These are phyloP conservation scores for Tephrocybe sp. DNA, from an alignment of 768 basidiomycete species.

Conservation along the genomic window DNA sequence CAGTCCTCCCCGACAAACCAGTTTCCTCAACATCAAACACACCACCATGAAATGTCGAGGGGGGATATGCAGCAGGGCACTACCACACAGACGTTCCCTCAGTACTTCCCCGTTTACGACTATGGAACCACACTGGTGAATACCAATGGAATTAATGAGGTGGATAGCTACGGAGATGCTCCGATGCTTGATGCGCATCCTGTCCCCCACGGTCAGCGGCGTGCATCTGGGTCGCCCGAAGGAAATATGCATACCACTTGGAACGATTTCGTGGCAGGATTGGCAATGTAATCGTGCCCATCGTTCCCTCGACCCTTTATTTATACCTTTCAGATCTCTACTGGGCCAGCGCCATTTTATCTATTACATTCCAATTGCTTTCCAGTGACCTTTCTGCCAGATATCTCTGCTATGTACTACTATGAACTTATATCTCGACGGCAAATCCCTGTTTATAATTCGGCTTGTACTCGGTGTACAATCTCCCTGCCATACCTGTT, in stretches of 20 bases:
- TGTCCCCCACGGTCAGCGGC: constrained; percentile 33
- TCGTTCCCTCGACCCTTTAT: too few relatives aligned
- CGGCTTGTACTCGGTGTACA: too few relatives aligned
- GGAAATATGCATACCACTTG: constrained; percentile 62
- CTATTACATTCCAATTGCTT: too few relatives aligned
- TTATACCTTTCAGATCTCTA: too few relatives aligned
- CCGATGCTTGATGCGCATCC: constrained; percentile 43
- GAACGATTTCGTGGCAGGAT: constrained; percentile 59
- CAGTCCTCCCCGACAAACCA: constrained; percentile 14
- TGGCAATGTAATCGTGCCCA: constrained; percentile 34
- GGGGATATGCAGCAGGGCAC: constrained; percentile 13
- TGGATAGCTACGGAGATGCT: constrained; percentile 23
- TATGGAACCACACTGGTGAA: constrained; percentile 45
- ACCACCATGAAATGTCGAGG: constrained; percentile 21
- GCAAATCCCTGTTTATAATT: too few relatives aligned
- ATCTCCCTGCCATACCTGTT: too few relatives aligned
- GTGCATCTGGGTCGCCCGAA: constrained; percentile 58
- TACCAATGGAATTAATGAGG: constrained; percentile 9
- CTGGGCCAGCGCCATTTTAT: too few relatives aligned
- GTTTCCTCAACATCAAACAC: constrained; percentile 11
- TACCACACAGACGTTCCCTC: constrained; percentile 44
- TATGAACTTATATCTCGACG: too few relatives aligned
- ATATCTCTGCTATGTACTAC: too few relatives aligned
- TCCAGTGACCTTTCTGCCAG: too few relatives aligned
- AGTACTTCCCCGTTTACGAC: constrained; percentile 78